Base-by-base conservation (phyloP, 2,329 filamentous ascomycete genomes). In the Trichoderma gracile region DNA sequence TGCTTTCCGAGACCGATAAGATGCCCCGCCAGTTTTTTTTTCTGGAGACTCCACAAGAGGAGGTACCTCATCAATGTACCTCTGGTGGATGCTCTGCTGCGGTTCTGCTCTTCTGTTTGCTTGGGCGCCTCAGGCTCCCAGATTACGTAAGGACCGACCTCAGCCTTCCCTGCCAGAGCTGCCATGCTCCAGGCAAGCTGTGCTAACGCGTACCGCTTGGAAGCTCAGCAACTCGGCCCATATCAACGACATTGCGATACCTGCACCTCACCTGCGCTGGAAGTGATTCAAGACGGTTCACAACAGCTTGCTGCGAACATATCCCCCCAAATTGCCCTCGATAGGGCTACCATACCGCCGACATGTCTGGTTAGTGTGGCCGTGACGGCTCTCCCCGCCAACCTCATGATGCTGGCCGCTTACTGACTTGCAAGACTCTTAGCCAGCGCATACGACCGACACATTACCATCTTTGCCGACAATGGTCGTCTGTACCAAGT, bases 391-490 rank as follows among this genome's bases (percentile, higher is more conserved):
- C 63, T 61, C 56, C 53, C 63, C 42, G 46, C 55, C 61, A 47
- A 42, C 52, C 56, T 59, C 49, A 63, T 38, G 33, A 38, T 65
- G 38, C 57, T 27, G 68, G 65, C 55, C 30, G 69, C 61, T 33
- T 71, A 71, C 74, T 77, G 73, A 77, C 70, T 54, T 62, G 25
- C 9, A 19, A 71, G 66, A 64, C 54, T 61, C 52, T 58, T 64
- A 78, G 76, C 76, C 81, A 89, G 91, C 80, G 93, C 92, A 76
- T 98, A 96, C 82, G 95, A 99, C 81, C 88, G 95, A 84, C 95
- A 99, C 81, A 99, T 99, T 75, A 99, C 95, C 77, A 98, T 99
- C 85, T 99, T 99, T 84, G 97, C 95, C 68, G 95, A 99, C 79
- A 93, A 97, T 82, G 95, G 95, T 75, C 89, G 95, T 78, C 84